phyloP scores from a whole-genome alignment of 2,329 filamentous ascomycete genomes.

The Rasamsonia emersonii region DNA sequence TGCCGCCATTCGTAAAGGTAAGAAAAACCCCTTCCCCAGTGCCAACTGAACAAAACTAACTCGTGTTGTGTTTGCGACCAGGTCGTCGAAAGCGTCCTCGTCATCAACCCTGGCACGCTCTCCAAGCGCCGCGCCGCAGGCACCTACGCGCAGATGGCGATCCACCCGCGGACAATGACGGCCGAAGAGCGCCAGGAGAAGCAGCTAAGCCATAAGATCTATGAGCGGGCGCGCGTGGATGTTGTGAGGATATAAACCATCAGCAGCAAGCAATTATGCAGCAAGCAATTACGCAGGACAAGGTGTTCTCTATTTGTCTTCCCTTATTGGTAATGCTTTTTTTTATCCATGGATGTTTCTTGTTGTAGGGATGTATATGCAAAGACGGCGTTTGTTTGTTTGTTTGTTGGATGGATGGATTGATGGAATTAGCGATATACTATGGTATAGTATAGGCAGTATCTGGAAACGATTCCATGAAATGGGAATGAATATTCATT shows the following conservation, averaged over 20 bases:
- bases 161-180: conserved; percentile 56
- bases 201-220: conserved; percentile 65
- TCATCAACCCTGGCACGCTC: conserved; percentile 81
- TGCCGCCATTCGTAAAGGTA: conserved; percentile 85
- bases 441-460: too few relatives aligned
- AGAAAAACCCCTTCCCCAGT: conserved; percentile 16
- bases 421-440: too few relatives aligned
- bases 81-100: conserved; percentile 83
- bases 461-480: too few relatives aligned
- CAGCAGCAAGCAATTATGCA: not conserved
- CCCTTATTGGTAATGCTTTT: too few relatives aligned
- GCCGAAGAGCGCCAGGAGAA: conserved; percentile 50
- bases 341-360: too few relatives aligned
- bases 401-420: too few relatives aligned
- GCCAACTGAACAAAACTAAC: conserved; percentile 2
- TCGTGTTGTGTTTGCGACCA: conserved; percentile 28
- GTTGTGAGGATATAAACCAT: conserved; percentile 61
- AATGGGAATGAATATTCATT: too few relatives aligned
- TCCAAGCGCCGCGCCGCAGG: conserved; percentile 79
- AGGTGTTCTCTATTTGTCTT: too few relatives aligned
- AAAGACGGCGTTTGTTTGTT: too few relatives aligned
- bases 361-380: too few relatives aligned
- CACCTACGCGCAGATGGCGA: conserved; percentile 71
- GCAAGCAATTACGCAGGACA: too few relatives aligned
- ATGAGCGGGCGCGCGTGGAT: conserved; percentile 76